Conservation (phyloP, 192 early-diverging fungal species). For the Dissophora globulifera region DNA sequence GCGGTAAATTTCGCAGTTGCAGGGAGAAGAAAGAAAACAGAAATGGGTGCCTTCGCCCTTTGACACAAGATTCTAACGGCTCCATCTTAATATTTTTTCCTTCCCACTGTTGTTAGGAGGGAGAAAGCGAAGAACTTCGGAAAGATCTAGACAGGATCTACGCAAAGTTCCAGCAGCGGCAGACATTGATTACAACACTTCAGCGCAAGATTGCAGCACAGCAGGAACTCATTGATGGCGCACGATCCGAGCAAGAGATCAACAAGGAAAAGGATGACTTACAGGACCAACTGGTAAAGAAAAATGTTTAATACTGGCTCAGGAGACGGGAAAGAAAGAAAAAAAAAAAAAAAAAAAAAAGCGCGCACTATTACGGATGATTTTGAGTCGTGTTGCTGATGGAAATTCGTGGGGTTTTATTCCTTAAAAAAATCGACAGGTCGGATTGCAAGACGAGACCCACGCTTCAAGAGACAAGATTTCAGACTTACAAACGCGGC, state of each 20-base stretch:
- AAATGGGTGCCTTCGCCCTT: too few species aligned
- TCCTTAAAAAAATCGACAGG: too few species aligned
- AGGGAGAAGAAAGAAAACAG: too few species aligned
- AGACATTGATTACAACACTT: conserved; percentile 29
- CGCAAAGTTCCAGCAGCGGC: conserved; percentile 39
- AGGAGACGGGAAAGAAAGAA: too few species aligned
- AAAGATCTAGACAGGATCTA: conserved; percentile 44
- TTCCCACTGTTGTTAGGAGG: too few species aligned
- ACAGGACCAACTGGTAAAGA: conserved; percentile 51
- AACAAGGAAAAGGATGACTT: conserved; percentile 25
- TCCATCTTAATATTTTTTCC: too few species aligned
- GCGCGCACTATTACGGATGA: too few species aligned
- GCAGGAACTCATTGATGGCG: conserved; percentile 28
- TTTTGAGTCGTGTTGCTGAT: background rate
- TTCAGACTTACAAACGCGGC: conserved; percentile 42
- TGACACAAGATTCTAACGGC: too few species aligned
- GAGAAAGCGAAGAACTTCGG: conserved; percentile 36
- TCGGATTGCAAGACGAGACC: conserved; percentile 60
- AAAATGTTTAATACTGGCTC: background rate
- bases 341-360: too few species aligned
- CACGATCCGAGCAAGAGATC: conserved; percentile 29
- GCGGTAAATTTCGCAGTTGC: too few species aligned
- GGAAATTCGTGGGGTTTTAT: too few species aligned
- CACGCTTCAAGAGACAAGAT: conserved; percentile 36
- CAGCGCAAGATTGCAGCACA: conserved; percentile 47